Evolutionary conservation across 2,329 filamentous ascomycete genomes (phyloP), one percentile per base, ranked within the genome.

Genomic region (Dissoconium aciculare): DNA sequence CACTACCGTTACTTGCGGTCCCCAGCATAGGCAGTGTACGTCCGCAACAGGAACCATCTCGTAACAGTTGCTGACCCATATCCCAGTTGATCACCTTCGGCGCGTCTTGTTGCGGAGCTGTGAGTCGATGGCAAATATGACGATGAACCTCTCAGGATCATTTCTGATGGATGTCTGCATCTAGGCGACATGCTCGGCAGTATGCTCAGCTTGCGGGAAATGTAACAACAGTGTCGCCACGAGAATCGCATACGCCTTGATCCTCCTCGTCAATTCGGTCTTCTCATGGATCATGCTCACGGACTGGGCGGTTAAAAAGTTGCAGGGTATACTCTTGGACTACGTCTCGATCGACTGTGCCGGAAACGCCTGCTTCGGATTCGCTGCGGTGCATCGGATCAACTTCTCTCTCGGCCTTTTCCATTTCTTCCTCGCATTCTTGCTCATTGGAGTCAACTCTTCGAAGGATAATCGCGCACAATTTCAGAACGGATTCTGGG

Each of bases 271-370:
- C 58, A 98, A 98, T 67, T 94, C 87, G 36, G 93, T 95, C 42
- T 56, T 95, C 30, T 87, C 89, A 19, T 98, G 89, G 89, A 82
- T 98, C 46, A 93, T 95, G 83, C 83, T 98, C 61, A 98, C 89
- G 13, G 82, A 84, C 31, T 98, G 89, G 89, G 89, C 89, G 17
- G 81, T 98, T 53, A 82, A 93, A 50, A 95, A 95, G 55, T 67
- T 98, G 4, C 76, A 95, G 58, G 74, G 91, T 42, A 66, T 95
- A 32, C 89, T 83, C 9, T 69, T 98, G 42, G 84, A 95, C 59
- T 95, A 94, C 52, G 85, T 98, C 63, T 84, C 83, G 49, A 92
- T 98, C 51, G 78, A 78, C 50, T 98, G 89, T 54, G 53, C 36
- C 11, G 85, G 80, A 29, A 81, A 87, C 44, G 71, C 87, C 51